Evolutionary conservation across 108 stramenopile species (phyloP).

Genomic region (Chaetoceros tenuissimus): DNA sequence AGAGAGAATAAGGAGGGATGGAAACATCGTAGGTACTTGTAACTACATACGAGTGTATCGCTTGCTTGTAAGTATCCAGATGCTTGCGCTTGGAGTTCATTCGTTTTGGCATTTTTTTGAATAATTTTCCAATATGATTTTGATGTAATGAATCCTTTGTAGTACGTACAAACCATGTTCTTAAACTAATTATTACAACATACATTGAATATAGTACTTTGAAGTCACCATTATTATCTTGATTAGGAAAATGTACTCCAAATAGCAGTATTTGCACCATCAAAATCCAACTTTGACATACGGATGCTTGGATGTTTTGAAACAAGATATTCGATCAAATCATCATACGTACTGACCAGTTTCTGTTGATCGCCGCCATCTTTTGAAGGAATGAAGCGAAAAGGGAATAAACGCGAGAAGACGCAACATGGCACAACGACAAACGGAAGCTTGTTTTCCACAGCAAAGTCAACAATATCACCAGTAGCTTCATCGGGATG

Average conservation of each 20-base stretch:
- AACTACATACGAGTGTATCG: too few species aligned
- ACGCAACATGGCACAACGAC: conserved; percentile 84
- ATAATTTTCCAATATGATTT: not conserved
- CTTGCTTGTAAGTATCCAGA: too few species aligned
- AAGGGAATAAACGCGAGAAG: conserved; percentile 59
- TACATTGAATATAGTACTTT: too few species aligned
- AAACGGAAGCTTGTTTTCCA: conserved; percentile 57
- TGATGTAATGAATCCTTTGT: not conserved
- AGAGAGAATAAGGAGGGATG: too few species aligned
- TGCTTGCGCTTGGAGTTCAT: too few species aligned
- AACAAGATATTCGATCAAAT: conserved; percentile 54
- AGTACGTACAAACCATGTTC: not conserved
- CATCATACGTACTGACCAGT: conserved; percentile 56
- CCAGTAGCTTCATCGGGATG: conserved; percentile 89
- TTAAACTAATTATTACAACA: too few species aligned
- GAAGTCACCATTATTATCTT: too few species aligned
- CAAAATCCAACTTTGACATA: conserved; percentile 48
- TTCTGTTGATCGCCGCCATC: conserved; percentile 1
- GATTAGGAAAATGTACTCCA: conserved; percentile 39
- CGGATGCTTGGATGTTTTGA: conserved; percentile 45
- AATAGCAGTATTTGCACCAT: conserved; percentile 54
- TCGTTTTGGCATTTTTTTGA: too few species aligned
- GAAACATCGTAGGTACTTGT: too few species aligned
- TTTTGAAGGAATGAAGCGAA: conserved; percentile 13
- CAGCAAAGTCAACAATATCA: conserved; percentile 58